Base-by-base conservation (phyloP, 352 stramenopile genomes). In the Pythium guiyangense region DNA sequence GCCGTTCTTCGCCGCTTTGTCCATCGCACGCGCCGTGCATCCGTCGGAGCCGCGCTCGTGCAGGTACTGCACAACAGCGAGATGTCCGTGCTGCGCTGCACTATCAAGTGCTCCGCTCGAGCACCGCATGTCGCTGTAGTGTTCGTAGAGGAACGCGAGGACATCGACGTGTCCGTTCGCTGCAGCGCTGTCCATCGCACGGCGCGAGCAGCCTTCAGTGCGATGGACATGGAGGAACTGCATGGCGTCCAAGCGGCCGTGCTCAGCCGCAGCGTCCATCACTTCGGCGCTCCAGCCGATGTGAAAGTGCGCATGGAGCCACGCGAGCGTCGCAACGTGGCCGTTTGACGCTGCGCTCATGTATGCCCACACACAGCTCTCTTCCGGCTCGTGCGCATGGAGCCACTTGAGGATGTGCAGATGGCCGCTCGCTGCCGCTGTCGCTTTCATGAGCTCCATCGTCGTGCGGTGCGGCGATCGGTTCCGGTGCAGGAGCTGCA, bases 391-490 rank as follows among this genome's bases (percentile, higher is more conserved):
- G 59, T 88, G 71, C 27, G 68, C 54, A 50, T 90, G 73, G 15
- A 93, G 72, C 78, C 79, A 91, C 50, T 84, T 75, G 22, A 93
- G 66, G 26, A 90, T 76, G 50, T 67, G 50, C 14, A 93, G 65
- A 56, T 90, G 80, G 0, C 83, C 83, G 27, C 76, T 26, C 12
- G 47, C 47, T 18, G 47, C 47, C 4, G 47, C 47, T 10, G 47
- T 52, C 6, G 47, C 47, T 29, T 52, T 52, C 47, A 52, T 52
- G 25, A 52, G 20, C 14, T 52, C 47, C 1, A 20, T 37, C 25
- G 47, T 52, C 27, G 47, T 52, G 15, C 47, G 47, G 14, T 29
- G 27, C 35, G 47, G 47, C 5, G 47, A 52, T 1, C 47, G 22
- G 47, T 39, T 52, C 26, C 31, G 20, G 26, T 52, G 47, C 15